phyloP scores from a whole-genome alignment of 345 rosid genomes.

The Bruguiera sexangula region DNA sequence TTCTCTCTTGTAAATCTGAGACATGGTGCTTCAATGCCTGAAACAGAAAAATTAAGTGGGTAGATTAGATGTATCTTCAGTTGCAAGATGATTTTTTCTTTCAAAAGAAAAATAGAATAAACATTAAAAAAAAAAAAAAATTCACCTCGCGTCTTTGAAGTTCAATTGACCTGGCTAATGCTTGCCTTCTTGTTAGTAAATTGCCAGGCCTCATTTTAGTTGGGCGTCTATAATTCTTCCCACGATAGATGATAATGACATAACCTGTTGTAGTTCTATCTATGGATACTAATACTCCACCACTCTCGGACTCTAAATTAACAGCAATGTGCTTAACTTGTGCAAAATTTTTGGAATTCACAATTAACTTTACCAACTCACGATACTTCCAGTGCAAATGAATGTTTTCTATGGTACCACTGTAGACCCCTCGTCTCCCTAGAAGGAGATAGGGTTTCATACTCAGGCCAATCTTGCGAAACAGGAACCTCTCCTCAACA shows the following conservation, averaged over 20 bases:
- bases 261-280: slow-evolving; percentile 78
- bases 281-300: slow-evolving; percentile 76
- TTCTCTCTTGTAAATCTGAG: slow-evolving; percentile 54
- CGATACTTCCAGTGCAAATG: slow-evolving; percentile 92
- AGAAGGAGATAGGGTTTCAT: slow-evolving; percentile 84
- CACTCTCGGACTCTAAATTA: slow-evolving; percentile 87
- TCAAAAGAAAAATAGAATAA: neutral
- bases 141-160: slow-evolving; percentile 90
- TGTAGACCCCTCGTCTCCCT: slow-evolving; percentile 80
- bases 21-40: slow-evolving; percentile 83
- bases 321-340: slow-evolving; percentile 82
- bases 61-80: neutral
- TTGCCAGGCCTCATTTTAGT: slow-evolving; percentile 53
- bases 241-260: slow-evolving; percentile 73
- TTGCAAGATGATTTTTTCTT: neutral
- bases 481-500: slow-evolving; percentile 78
- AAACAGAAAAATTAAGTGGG: slow-evolving; percentile 19
- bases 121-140: neutral
- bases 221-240: slow-evolving; percentile 78
- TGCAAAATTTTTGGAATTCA: slow-evolving; percentile 51
- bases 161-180: slow-evolving; percentile 77
- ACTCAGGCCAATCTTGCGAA: slow-evolving; percentile 82
- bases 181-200: slow-evolving; percentile 72
- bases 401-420: slow-evolving; percentile 87
- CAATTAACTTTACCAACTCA: slow-evolving; percentile 80